A percentile compares a stretch with the other conserved stretches of the same genome.
These are phyloP conservation scores for Leccinum subtestaceum DNA, from an alignment of 768 basidiomycete genomes.

Conservation along the genomic window DNA sequence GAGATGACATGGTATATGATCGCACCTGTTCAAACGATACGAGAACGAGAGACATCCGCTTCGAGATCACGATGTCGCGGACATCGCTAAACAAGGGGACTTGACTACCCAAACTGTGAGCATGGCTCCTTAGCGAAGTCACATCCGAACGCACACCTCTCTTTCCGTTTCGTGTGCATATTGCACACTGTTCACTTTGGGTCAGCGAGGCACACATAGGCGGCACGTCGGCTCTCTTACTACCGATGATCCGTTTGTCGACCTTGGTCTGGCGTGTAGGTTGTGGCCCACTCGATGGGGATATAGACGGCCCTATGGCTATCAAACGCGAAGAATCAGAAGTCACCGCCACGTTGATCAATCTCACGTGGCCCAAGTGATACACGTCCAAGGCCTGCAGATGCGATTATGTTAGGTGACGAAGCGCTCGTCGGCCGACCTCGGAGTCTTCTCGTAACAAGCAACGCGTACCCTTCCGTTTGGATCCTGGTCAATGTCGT, in stretches of 20 bases:
- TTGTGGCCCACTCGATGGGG: conserved; percentile 40
- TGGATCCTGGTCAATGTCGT: conserved; percentile 32
- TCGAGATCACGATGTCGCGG: conserved; percentile 48
- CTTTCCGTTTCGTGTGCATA: conserved; percentile 41
- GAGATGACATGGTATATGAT: not conserved
- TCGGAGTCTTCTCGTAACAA: not conserved
- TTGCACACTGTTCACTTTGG: conserved; percentile 40
- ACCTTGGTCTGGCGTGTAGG: conserved; percentile 45
- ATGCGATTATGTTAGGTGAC: not conserved
- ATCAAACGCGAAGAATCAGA: conserved; percentile 44
- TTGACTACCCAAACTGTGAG: conserved; percentile 35
- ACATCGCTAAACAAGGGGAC: conserved; percentile 52
- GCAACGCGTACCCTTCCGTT: conserved; percentile 36
- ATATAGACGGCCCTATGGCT: conserved; percentile 44
- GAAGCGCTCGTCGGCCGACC: not conserved
- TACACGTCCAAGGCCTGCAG: conserved; percentile 39
- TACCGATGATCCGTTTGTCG: conserved; percentile 49
- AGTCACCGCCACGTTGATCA: conserved; percentile 52
- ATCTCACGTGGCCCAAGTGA: conserved; percentile 39
- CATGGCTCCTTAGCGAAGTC: not conserved
- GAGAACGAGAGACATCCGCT: conserved; percentile 40
- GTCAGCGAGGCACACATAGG: conserved; percentile 4
- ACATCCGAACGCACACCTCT: conserved; percentile 38
- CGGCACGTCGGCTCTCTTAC: conserved; percentile 26
- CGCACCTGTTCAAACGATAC: conserved; percentile 34